Base-by-base conservation (phyloP, 225 moss, liverwort and hornwort genomes). In the Bryum argenteum region DNA sequence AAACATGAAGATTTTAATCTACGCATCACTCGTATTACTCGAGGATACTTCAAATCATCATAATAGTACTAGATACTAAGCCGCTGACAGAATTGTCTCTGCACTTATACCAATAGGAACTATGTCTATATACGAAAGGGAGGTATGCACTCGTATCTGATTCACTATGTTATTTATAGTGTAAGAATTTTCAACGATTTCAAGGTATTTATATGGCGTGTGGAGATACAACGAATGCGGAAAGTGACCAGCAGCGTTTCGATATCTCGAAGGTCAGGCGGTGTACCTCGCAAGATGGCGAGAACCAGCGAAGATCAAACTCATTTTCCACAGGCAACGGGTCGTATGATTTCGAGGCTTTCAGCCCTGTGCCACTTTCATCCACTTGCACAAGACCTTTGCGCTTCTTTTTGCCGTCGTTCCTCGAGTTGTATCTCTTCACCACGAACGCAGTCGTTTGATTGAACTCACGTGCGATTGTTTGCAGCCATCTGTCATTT, bases 291-390 rank as follows among this genome's bases (percentile, higher is more conserved):
- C 58, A 45, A 74, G 79, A 75, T 50, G 98, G 78, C 28, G 94
- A 74, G 76, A 98, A 98, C 94, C 94, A 94, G 61, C 98, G 88
- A 42, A 98, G 86, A 62, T 98, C 94, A 70, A 94, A 98, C 79
- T 98, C 94, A 53, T 93, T 93, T 66, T 89, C 89, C 61, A 80
- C 79, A 64, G 54, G 54, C 45, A 48, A 24, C 9, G 62, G 17
- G 22, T 72, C 72, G 37, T 56, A 50, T 14, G 17, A 68, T 59
- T 78, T 88, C 19, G 76, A 75, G 58, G 84, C 48, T 70, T 84
- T 79, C 73, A 86, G 58, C 19, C 70, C 80, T 21, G 72, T 66
- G 9, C 77, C 85, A 55, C 75, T 76, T 16, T 83, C 89, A 71
- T 88, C 85, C 14, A 69, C 84, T 65, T 82, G 75, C 48, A 84